Conservation (phyloP, 139 green algal genomes). For the Chlamydomonas applanata region DNA sequence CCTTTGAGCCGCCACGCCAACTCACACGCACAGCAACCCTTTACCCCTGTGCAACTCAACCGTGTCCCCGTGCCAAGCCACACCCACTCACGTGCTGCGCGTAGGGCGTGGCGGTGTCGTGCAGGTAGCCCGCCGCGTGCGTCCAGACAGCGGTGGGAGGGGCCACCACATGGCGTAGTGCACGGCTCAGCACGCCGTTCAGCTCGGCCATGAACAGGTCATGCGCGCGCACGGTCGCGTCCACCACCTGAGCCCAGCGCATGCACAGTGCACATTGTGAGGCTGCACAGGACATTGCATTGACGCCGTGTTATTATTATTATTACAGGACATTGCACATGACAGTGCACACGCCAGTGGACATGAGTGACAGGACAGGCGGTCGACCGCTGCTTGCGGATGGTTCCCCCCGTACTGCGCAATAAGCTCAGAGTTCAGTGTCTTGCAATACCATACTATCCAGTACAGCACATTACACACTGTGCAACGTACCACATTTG, state of each 20-base stretch:
- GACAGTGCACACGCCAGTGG: no score
- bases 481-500: no score
- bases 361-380: no score
- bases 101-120: slow-evolving; percentile 41
- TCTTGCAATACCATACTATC: no score
- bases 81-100: slow-evolving; percentile 27
- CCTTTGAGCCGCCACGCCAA: no score
- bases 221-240: slow-evolving; percentile 16
- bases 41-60: not conserved
- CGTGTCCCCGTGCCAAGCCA: not conserved
- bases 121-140: slow-evolving; percentile 27
- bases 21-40: not conserved
- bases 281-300: not conserved
- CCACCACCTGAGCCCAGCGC: slow-evolving; percentile 8
- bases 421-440: no score
- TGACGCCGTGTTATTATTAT: no score
- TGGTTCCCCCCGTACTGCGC: no score
- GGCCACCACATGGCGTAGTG: slow-evolving; percentile 62
- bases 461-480: no score
- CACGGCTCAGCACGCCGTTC: slow-evolving; percentile 34
- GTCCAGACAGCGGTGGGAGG: slow-evolving; percentile 59
- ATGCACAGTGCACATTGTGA: not conserved
- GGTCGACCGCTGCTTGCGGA: no score
- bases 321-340: no score
- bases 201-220: slow-evolving; percentile 61